These are phyloP conservation scores for Epichloe hybrida DNA, from an alignment of 2,329 filamentous ascomycete species.

Conservation along the genomic window DNA sequence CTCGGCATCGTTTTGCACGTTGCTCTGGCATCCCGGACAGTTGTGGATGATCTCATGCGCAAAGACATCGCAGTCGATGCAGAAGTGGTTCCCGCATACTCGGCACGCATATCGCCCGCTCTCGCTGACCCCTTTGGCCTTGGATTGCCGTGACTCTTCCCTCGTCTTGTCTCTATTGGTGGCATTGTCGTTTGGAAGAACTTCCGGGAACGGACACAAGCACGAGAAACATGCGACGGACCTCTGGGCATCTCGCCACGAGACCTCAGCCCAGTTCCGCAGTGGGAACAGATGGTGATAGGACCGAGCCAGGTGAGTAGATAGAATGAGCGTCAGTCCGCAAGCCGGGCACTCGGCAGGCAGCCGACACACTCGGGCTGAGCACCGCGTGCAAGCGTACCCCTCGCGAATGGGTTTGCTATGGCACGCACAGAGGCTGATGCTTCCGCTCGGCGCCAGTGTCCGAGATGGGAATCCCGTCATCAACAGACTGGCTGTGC, in stretches of 20 bases:
- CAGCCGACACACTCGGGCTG: slow-evolving; percentile 75
- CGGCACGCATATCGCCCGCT: slow-evolving; percentile 80
- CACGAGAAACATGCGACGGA: slow-evolving; percentile 67
- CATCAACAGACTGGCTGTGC: slow-evolving; percentile 62
- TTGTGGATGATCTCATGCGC: slow-evolving; percentile 91
- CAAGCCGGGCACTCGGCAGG: slow-evolving; percentile 87
- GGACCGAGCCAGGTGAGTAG: slow-evolving; percentile 81
- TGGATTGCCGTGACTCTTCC: slow-evolving; percentile 12
- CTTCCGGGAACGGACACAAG: slow-evolving; percentile 53
- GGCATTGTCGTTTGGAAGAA: slow-evolving; percentile 17
- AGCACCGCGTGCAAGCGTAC: slow-evolving; percentile 82
- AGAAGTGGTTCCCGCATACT: slow-evolving; percentile 82
- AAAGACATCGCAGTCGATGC: slow-evolving; percentile 95
- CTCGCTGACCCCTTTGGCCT: slow-evolving; percentile 59
- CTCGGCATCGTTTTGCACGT: slow-evolving; percentile 11
- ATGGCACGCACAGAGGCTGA: slow-evolving; percentile 82
- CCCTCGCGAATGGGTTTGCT: slow-evolving; percentile 69
- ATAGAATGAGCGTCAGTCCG: slow-evolving; percentile 82
- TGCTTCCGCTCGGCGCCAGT: slow-evolving; percentile 49
- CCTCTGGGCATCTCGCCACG: slow-evolving; percentile 57
- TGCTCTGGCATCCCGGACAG: slow-evolving; percentile 74
- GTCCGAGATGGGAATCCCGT: slow-evolving; percentile 94
- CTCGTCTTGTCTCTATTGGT: slow-evolving; percentile 10
- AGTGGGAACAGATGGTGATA: slow-evolving; percentile 90
- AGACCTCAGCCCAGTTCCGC: slow-evolving; percentile 79